phyloP scores from a whole-genome alignment of 2,329 filamentous ascomycete species.

The Bimuria novae-zelandiae region DNA sequence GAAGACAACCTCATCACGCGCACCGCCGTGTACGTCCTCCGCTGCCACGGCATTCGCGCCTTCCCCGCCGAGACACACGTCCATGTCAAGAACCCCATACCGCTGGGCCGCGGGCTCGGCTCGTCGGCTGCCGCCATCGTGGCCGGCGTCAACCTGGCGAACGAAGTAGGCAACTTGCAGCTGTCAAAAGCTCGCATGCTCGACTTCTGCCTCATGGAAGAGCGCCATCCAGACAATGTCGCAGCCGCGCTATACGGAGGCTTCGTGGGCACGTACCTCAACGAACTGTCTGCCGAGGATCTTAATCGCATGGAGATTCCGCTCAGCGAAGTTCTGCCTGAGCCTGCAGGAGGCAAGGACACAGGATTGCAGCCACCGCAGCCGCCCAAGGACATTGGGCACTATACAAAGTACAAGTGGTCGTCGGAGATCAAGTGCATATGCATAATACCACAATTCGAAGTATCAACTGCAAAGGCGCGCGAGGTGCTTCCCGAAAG shows the following conservation, averaged over 20 bases:
- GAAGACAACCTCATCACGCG: slow-evolving; percentile 91
- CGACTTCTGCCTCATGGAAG: slow-evolving; percentile 97
- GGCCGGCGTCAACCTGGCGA: slow-evolving; percentile 89
- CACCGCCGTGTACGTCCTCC: slow-evolving; percentile 90
- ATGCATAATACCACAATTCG: slow-evolving; percentile 93
- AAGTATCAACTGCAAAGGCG: slow-evolving; percentile 91
- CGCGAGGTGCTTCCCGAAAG: slow-evolving; percentile 79
- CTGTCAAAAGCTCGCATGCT: slow-evolving; percentile 82
- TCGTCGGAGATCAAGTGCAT: slow-evolving; percentile 94
- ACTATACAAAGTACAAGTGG: slow-evolving; percentile 96
- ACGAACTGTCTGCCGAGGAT: slow-evolving; percentile 87
- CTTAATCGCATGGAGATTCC: slow-evolving; percentile 91
- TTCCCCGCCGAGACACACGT: slow-evolving; percentile 86
- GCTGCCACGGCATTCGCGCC: slow-evolving; percentile 83
- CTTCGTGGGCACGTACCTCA: slow-evolving; percentile 95
- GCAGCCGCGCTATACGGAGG: slow-evolving; percentile 94
- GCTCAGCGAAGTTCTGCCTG: slow-evolving; percentile 87
- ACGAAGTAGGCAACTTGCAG: slow-evolving; percentile 80
- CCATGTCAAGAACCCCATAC: slow-evolving; percentile 95
- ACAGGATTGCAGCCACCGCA: slow-evolving; percentile 84
- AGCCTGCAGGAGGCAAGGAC: slow-evolving; percentile 87
- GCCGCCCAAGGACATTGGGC: slow-evolving; percentile 90
- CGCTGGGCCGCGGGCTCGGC: slow-evolving; percentile 88
- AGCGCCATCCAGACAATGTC: slow-evolving; percentile 61
- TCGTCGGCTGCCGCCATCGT: slow-evolving; percentile 95